Evolutionary conservation across 805 yeast species (phyloP).

Genomic region (Brettanomyces naardenensis): DNA sequence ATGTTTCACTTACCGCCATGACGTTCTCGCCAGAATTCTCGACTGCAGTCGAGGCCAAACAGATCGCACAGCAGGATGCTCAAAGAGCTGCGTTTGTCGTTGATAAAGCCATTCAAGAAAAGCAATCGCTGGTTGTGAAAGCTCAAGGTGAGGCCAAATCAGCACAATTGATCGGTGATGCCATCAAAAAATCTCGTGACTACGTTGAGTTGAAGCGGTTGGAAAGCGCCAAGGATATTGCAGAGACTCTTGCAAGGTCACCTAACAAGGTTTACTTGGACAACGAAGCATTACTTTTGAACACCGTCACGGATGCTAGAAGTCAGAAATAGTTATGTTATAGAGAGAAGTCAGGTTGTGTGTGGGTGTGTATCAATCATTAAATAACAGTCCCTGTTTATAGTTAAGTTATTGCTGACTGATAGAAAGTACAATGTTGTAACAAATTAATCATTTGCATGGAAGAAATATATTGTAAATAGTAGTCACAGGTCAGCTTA

Average conservation of each 20-base stretch:
- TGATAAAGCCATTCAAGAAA: conserved; percentile 95
- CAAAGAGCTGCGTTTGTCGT: conserved; percentile 97
- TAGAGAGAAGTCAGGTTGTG: neutral
- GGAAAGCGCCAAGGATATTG: conserved; percentile 96
- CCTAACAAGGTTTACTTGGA: conserved; percentile 91
- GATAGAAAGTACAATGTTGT: neutral
- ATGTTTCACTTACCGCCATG: conserved; percentile 94
- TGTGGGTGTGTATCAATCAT: neutral
- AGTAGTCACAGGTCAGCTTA: neutral
- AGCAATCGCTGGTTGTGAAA: conserved; percentile 92
- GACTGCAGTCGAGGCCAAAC: conserved; percentile 96
- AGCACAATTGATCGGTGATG: conserved; percentile 98
- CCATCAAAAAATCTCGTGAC: conserved; percentile 92
- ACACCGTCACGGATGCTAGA: conserved; percentile 80
- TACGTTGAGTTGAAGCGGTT: conserved; percentile 94
- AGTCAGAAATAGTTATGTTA: conserved; percentile 18
- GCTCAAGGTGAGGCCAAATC: conserved; percentile 99
- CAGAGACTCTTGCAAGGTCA: conserved; percentile 71
- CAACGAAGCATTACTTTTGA: conserved; percentile 83
- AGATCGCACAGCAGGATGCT: conserved; percentile 99
- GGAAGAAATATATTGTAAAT: neutral
- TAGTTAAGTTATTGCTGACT: neutral
- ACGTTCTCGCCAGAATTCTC: conserved; percentile 97
- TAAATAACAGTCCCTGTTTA: neutral
- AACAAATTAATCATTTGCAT: neutral